A percentile compares a stretch with the other conserved stretches of the same genome.
These are phyloP conservation scores for Aspergillus fischeri DNA, from an alignment of 2,329 filamentous ascomycete genomes.

Conservation along the genomic window DNA sequence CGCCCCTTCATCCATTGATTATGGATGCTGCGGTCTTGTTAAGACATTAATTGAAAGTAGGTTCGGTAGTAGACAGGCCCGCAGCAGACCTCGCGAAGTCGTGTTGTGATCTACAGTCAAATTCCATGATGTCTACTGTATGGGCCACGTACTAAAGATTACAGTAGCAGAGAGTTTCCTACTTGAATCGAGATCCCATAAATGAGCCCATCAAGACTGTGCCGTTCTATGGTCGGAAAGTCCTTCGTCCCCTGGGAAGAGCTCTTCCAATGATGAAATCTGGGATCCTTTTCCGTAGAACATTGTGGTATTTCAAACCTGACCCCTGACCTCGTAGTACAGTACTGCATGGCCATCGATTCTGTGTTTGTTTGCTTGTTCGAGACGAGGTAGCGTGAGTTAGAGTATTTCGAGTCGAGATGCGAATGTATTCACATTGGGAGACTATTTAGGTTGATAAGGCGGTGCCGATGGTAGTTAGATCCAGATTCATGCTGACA, in stretches of 20 bases:
- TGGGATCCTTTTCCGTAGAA: conserved; percentile 11
- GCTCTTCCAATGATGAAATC: conserved; percentile 3
- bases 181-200: background rate
- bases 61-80: background rate
- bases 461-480: background rate
- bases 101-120: background rate
- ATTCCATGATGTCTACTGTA: background rate
- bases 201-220: background rate
- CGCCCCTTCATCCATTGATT: background rate
- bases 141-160: background rate
- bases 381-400: background rate
- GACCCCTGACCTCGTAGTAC: too few species aligned
- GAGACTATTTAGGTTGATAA: background rate
- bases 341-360: background rate
- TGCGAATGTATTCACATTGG: background rate
- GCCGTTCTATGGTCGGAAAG: background rate
- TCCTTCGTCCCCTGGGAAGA: background rate
- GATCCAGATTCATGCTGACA: background rate
- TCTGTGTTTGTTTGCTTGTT: background rate
- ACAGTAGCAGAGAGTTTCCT: background rate
- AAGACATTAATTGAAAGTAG: background rate
- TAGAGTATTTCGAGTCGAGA: too few species aligned
- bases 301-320: background rate
- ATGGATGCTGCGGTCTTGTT: too few species aligned
- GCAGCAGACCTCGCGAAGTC: background rate